Percentiles rank a stretch among this genome's conserved stretches.
Conservation (phyloP, 768 basidiomycete species). For the Leccinum fibrillosum region DNA sequence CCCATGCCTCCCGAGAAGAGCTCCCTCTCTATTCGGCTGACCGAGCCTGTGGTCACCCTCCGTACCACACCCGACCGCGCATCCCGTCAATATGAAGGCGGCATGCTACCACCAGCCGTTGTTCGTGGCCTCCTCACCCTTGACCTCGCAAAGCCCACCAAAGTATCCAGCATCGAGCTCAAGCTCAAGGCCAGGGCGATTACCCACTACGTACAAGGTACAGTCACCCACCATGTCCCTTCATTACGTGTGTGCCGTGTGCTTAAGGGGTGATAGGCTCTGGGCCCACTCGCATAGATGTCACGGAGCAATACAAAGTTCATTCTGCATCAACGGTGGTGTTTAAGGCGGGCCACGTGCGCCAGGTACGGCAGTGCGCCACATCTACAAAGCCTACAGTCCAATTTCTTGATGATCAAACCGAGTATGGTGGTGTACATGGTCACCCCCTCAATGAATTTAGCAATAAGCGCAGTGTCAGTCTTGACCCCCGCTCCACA, state of each 20-base stretch:
- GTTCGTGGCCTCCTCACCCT: constrained; percentile 66
- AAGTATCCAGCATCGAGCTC: constrained; percentile 82
- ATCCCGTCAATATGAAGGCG: constrained; percentile 20
- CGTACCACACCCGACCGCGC: constrained; percentile 39
- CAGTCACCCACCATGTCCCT: constrained; percentile 12
- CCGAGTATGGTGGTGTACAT: background rate
- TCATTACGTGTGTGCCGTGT: background rate
- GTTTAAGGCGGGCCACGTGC: constrained; percentile 57
- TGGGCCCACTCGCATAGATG: constrained; percentile 71
- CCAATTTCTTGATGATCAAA: constrained; percentile 9
- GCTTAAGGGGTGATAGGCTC: constrained; percentile 37
- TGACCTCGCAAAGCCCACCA: constrained; percentile 69
- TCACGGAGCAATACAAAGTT: constrained; percentile 73
- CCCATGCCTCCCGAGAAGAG: constrained; percentile 33
- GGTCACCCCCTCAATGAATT: background rate
- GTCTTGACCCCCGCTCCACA: constrained; percentile 5
- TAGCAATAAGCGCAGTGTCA: constrained; percentile 7
- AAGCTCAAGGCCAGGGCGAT: constrained; percentile 68
- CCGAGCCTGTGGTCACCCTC: constrained; percentile 74
- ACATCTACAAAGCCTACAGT: constrained; percentile 16
- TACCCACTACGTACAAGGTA: constrained; percentile 87
- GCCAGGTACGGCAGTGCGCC: constrained; percentile 22
- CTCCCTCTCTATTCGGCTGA: constrained; percentile 55
- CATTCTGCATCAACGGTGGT: constrained; percentile 69
- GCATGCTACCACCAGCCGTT: constrained; percentile 54